Evolutionary conservation across 78 protist genomes (phyloP).

Genomic region (Dictyostelium intermedium): DNA sequence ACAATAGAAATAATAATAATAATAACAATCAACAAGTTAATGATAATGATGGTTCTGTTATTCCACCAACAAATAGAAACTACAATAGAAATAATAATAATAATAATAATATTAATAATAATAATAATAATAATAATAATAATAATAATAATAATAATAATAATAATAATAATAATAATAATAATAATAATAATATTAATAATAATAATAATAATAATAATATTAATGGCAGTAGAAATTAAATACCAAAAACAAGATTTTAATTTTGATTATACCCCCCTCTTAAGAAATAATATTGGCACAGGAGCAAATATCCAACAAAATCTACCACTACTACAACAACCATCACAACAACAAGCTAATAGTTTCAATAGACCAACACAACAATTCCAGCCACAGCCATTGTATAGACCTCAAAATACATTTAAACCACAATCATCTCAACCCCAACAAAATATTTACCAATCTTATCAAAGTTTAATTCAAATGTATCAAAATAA

Average conservation of each 20-base stretch:
- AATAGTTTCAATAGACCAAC: background rate
- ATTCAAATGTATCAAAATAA: background rate
- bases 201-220: background rate
- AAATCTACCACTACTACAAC: background rate
- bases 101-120: background rate
- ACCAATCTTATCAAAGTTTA: background rate
- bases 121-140: background rate
- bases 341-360: background rate
- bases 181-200: background rate
- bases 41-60: background rate
- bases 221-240: no score
- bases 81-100: background rate
- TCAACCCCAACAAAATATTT: constrained; percentile 26
- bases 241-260: constrained; percentile 9
- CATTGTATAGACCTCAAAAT: background rate
- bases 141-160: no score
- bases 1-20: background rate
- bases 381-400: background rate
- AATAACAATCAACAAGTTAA: background rate
- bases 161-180: no score
- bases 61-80: background rate
- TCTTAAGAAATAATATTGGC: background rate
- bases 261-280: background rate
- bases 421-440: background rate
- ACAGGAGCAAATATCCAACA: background rate